Evolutionary conservation across 1,284 basidiomycete genomes (phyloP), one percentile per base, ranked within the genome.

Genomic region (Marasmius oreades): DNA sequence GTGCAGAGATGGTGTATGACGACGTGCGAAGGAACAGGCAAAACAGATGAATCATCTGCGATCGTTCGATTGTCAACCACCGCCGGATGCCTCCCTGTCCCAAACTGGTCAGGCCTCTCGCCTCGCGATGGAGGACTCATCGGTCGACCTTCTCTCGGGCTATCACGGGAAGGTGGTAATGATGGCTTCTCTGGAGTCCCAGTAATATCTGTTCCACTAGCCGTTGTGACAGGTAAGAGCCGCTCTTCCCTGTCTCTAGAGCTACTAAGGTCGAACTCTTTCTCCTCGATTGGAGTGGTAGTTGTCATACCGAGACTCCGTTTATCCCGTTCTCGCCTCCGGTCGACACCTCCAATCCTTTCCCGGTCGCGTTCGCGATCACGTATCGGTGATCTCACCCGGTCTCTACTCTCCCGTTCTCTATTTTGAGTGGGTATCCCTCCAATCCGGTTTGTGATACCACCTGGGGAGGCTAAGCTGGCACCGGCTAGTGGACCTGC

Each of bases 1-100:
- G 96, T 98, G 61, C 94, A 94, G 58, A 99, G 74, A 70, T 99
- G 97, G 63, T 98, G 94, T 61, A 99, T 77, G 43, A 98, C 94
- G 36, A 94, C 93, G 73, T 98, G 95, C 55, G 89, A 93, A 22
- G 95, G 95, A 18, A 96, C 93, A 7, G 96, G 92, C 61, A 99
- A 73, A 57, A 98, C 93, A 43, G 89, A 91, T 63, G 88, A 92
- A 69, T 99, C 96, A 71, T 99, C 94, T 28, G 93, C 85, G 48
- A 87, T 66, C 7, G 42, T 53, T 24, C 47, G 24, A 33, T 50
- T 50, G 33, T 50, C 47, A 23, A 50, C 47, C 26, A 50, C 47
- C 16, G 24, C 8, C 28, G 47, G 47, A 33, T 50, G 37, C 22
- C 37, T 16, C n/a, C 33, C 16, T 16, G 51, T 43, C 42, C 36